Evolutionary conservation across 2,329 filamentous ascomycete genomes (phyloP).

Genomic region (Talaromyces atroroseus): DNA sequence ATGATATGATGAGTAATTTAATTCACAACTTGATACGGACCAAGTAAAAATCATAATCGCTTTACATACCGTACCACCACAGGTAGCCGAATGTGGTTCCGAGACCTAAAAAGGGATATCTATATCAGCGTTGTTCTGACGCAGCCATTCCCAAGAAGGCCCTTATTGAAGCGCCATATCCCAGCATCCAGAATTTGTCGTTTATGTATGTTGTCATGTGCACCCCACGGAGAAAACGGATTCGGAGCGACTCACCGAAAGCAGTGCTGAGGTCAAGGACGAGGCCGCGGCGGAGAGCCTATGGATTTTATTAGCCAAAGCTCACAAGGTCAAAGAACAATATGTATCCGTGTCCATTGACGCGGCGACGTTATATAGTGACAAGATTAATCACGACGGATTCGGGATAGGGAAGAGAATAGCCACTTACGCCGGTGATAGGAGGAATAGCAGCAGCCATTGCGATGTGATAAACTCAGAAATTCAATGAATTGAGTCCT

Average conservation of each 20-base stretch:
- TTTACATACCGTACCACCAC: constrained; percentile 60
- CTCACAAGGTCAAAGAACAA: constrained; percentile 12
- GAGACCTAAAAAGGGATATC: constrained; percentile 44
- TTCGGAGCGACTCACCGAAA: constrained; percentile 49
- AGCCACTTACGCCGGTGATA: constrained; percentile 43
- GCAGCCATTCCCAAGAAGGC: no score
- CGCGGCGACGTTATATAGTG: constrained; percentile 13
- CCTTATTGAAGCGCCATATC: no score
- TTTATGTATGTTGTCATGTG: neutral
- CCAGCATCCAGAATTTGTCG: neutral
- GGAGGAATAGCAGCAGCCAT: constrained; percentile 41
- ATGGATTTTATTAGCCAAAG: neutral
- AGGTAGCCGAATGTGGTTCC: constrained; percentile 58
- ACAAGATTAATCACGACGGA: no score
- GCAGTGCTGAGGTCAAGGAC: constrained; percentile 63
- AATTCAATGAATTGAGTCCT: neutral
- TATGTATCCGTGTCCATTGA: constrained; percentile 9
- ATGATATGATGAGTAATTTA: neutral
- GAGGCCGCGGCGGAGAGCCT: constrained; percentile 62
- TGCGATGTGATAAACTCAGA: constrained; percentile 18
- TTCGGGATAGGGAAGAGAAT: no score
- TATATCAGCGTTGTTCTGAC: neutral
- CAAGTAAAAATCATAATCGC: neutral
- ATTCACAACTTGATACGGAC: neutral
- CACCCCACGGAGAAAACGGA: neutral